phyloP scores from a whole-genome alignment of 1,139 yeast genomes.

The Geotrichum cucujoidarum region DNA sequence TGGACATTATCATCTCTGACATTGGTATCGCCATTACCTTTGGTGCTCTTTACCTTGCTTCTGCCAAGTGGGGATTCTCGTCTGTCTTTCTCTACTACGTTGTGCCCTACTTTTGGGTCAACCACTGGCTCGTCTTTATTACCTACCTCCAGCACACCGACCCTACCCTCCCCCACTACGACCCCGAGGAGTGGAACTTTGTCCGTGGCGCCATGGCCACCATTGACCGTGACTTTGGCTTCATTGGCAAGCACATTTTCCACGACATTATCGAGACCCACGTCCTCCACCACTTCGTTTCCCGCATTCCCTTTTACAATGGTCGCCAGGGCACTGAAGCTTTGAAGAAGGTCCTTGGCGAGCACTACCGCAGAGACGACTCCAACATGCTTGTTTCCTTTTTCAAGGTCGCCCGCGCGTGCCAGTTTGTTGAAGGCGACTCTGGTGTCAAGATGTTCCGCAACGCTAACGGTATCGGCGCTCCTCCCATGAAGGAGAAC shows the following conservation, averaged over 20 bases:
- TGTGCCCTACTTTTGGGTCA: slow-evolving; percentile 72
- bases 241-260: slow-evolving; percentile 72
- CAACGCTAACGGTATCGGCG: slow-evolving; percentile 58
- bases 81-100: slow-evolving; percentile 67
- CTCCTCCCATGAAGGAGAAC: slow-evolving; percentile 26
- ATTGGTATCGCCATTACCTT: slow-evolving; percentile 58
- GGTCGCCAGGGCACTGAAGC: slow-evolving; percentile 78
- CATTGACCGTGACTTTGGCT: slow-evolving; percentile 78
- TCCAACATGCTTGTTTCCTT: slow-evolving; percentile 70
- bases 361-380: slow-evolving; percentile 61
- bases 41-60: slow-evolving; percentile 58
- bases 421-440: slow-evolving; percentile 82
- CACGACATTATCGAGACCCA: slow-evolving; percentile 90
- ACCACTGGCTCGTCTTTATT: slow-evolving; percentile 86
- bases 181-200: slow-evolving; percentile 69
- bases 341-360: slow-evolving; percentile 76
- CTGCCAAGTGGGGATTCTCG: slow-evolving; percentile 57
- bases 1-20: slow-evolving; percentile 67
- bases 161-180: slow-evolving; percentile 75
- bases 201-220: slow-evolving; percentile 90
- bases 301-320: slow-evolving; percentile 81
- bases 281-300: slow-evolving; percentile 78
- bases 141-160: slow-evolving; percentile 84
- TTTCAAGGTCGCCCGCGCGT: slow-evolving; percentile 65
- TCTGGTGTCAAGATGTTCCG: slow-evolving; percentile 70